A percentile compares a stretch with the other conserved stretches of the same genome.
These are phyloP conservation scores for Taiwanofungus camphoratus DNA, from an alignment of 1,284 basidiomycete species.

Conservation along the genomic window DNA sequence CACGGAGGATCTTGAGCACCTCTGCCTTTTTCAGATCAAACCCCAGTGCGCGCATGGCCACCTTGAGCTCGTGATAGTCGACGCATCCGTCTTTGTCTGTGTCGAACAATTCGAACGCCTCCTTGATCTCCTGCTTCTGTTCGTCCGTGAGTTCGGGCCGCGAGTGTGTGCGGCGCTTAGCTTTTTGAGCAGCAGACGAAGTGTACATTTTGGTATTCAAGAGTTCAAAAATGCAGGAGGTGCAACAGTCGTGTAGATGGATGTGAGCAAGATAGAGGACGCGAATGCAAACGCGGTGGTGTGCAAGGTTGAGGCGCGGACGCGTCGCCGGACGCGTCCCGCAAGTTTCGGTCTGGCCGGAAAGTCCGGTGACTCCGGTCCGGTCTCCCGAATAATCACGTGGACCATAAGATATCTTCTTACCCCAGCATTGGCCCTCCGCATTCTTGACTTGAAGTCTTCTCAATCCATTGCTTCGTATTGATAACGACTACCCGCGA, in stretches of 20 bases:
- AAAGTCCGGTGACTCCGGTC: background rate
- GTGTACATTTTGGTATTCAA: constrained; percentile 49
- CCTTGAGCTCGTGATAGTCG: constrained; percentile 98
- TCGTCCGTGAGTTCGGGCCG: constrained; percentile 88
- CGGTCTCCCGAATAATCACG: background rate
- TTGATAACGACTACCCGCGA: too few relatives aligned
- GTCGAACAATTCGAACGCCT: constrained; percentile 99
- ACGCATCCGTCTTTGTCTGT: constrained; percentile 97
- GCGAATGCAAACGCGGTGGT: background rate
- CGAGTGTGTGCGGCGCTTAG: constrained; percentile 62
- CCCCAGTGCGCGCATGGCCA: constrained; percentile 96
- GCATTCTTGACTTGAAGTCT: too few relatives aligned
- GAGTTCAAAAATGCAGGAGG: background rate
- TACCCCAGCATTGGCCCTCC: too few relatives aligned
- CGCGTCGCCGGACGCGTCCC: constrained; percentile 16
- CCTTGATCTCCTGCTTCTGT: constrained; percentile 96
- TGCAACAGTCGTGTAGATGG: constrained; percentile 6
- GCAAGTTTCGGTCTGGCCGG: background rate
- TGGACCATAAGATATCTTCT: background rate
- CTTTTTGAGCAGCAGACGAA: constrained; percentile 65
- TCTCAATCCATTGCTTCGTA: too few relatives aligned
- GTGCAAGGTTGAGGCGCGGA: constrained; percentile 9
- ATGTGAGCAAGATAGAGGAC: constrained; percentile 1
- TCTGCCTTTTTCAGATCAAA: constrained; percentile 99
- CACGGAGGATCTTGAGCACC: constrained; percentile 90